These are phyloP conservation scores for Solanum dulcamara DNA, from an alignment of 257 asterid genomes.

Conservation along the genomic window DNA sequence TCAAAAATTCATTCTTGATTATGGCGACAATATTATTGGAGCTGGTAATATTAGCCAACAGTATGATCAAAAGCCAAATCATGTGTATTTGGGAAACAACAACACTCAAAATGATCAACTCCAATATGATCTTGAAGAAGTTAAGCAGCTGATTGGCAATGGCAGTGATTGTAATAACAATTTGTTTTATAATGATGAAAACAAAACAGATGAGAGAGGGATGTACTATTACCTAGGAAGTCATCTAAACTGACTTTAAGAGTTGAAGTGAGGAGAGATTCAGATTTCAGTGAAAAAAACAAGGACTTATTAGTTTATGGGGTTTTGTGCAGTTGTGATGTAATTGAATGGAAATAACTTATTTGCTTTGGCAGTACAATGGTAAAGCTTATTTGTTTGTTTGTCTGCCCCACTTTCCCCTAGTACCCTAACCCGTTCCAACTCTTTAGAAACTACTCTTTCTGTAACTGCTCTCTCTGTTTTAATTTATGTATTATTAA, in stretches of 20 bases:
- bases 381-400: neutral
- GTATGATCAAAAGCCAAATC: neutral
- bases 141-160: constrained; percentile 29
- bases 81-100: constrained; percentile 5
- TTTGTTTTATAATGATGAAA: constrained; percentile 38
- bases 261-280: constrained; percentile 9
- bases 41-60: neutral
- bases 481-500: no score
- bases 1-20: constrained; percentile 32
- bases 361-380: neutral
- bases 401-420: neutral
- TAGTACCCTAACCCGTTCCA: neutral
- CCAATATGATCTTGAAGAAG: constrained; percentile 48
- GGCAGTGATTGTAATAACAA: neutral
- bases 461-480: no score
- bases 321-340: neutral
- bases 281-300: constrained; percentile 7
- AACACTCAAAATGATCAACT: constrained; percentile 8
- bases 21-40: neutral
- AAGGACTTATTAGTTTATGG: neutral
- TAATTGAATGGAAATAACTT: neutral
- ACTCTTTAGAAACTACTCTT: neutral
- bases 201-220: constrained; percentile 31
- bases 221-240: constrained; percentile 29
- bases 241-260: neutral